A percentile compares a stretch with the other conserved stretches of the same genome.
These are phyloP conservation scores for Lentinula guzmanii DNA, from an alignment of 768 basidiomycete species.

Conservation along the genomic window DNA sequence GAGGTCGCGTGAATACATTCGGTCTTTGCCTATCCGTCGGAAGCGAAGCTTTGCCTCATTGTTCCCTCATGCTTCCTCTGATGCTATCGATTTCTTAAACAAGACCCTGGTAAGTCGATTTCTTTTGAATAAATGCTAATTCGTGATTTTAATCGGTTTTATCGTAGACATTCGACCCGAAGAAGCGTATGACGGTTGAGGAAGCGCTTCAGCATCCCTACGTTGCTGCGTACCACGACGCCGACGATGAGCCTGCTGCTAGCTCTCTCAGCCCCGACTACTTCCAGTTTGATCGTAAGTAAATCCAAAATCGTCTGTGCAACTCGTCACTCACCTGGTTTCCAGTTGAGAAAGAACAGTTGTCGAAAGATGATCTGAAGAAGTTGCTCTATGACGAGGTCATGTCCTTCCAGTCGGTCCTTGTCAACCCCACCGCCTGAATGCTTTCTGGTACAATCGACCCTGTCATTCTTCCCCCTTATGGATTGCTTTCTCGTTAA, in stretches of 20 bases:
- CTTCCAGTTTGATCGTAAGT: slow-evolving; percentile 79
- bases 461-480: background rate
- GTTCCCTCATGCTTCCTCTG: slow-evolving; percentile 72
- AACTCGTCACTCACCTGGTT: background rate
- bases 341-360: slow-evolving; percentile 54
- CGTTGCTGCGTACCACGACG: slow-evolving; percentile 77
- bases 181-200: slow-evolving; percentile 78
- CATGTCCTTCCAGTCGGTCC: slow-evolving; percentile 62
- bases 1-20: slow-evolving; percentile 82
- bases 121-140: background rate
- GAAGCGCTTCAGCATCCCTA: slow-evolving; percentile 82
- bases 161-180: slow-evolving; percentile 76
- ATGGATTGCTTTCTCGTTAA: background rate
- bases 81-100: slow-evolving; percentile 67
- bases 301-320: background rate
- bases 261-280: slow-evolving; percentile 76
- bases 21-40: slow-evolving; percentile 79
- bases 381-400: slow-evolving; percentile 83
- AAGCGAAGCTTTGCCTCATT: slow-evolving; percentile 61
- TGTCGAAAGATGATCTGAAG: slow-evolving; percentile 77
- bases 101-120: slow-evolving; percentile 53
- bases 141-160: background rate
- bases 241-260: slow-evolving; percentile 85
- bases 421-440: slow-evolving; percentile 26
- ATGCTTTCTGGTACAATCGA: background rate